Percentiles rank a stretch among this genome's conserved stretches.
phyloP scores from a whole-genome alignment of 2,329 filamentous ascomycete genomes.

The Xylariaceae sp. region DNA sequence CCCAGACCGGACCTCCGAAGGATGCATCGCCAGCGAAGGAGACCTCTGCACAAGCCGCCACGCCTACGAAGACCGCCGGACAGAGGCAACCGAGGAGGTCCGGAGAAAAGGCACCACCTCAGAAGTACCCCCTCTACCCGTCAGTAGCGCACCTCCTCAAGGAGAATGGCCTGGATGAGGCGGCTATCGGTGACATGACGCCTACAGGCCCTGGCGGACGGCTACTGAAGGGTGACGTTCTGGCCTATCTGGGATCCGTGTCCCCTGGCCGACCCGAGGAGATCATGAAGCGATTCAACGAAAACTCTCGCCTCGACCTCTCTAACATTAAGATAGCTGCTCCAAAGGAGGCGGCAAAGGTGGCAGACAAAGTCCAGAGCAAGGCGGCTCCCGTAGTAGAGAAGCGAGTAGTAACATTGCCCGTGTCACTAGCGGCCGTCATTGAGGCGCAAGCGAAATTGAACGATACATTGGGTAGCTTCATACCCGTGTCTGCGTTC shows the following conservation, averaged over 20 bases:
- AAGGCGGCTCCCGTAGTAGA: constrained; percentile 40
- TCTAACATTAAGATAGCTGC: constrained; percentile 85
- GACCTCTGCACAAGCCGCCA: constrained; percentile 26
- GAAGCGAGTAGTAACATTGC: constrained; percentile 59
- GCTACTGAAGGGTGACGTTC: constrained; percentile 89
- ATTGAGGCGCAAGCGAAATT: constrained; percentile 76
- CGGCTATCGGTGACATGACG: constrained; percentile 73
- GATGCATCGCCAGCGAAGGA: constrained; percentile 24
- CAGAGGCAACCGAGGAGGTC: constrained; percentile 32
- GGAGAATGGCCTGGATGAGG: constrained; percentile 68
- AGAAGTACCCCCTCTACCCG: constrained; percentile 69
- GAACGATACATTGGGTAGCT: constrained; percentile 69
- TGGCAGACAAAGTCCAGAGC: constrained; percentile 32
- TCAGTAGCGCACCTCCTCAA: constrained; percentile 80
- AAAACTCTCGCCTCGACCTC: constrained; percentile 80
- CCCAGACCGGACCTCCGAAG: constrained; percentile 35
- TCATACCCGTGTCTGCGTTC: constrained; percentile 79
- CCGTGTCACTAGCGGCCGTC: constrained; percentile 74
- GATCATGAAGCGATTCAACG: constrained; percentile 64
- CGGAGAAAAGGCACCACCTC: constrained; percentile 51
- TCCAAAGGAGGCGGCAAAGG: constrained; percentile 39
- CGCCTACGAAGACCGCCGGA: constrained; percentile 33
- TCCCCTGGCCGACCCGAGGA: constrained; percentile 63
- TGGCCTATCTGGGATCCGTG: constrained; percentile 81
- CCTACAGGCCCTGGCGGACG: constrained; percentile 83